A percentile compares a stretch with the other conserved stretches of the same genome.
These are phyloP conservation scores for Hortiboletus rubellus DNA, from an alignment of 1,284 basidiomycete species.

Conservation along the genomic window DNA sequence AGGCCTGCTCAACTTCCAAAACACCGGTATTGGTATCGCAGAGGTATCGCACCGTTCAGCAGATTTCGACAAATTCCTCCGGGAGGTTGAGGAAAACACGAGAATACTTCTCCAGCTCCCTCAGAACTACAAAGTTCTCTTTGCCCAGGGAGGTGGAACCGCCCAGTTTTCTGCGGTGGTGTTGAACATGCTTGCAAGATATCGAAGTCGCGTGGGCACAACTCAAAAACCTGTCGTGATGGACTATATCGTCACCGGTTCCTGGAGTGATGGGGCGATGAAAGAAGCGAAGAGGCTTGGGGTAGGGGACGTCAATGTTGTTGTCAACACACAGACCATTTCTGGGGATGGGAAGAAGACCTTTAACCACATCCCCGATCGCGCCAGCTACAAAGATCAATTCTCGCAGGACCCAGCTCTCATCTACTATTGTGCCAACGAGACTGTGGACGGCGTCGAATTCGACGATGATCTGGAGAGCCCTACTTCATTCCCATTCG, in stretches of 20 bases:
- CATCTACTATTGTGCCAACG: constrained; percentile 99
- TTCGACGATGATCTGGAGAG: constrained; percentile 62
- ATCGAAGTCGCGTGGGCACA: constrained; percentile 66
- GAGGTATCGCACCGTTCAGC: constrained; percentile 93
- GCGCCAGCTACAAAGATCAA: constrained; percentile 71
- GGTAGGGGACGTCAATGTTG: constrained; percentile 61
- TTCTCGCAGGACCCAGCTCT: constrained; percentile 83
- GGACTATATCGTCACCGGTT: constrained; percentile 91
- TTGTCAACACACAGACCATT: constrained; percentile 62
- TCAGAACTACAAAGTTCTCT: constrained; percentile 81
- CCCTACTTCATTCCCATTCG: constrained; percentile 82
- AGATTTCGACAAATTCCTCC: constrained; percentile 77
- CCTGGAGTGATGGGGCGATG: constrained; percentile 86
- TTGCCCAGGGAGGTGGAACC: constrained; percentile 91
- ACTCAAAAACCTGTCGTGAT: constrained; percentile 54
- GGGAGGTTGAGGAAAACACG: constrained; percentile 66
- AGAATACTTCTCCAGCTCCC: constrained; percentile 80
- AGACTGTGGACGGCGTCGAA: constrained; percentile 97
- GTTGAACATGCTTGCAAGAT: constrained; percentile 83
- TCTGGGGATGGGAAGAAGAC: constrained; percentile 61
- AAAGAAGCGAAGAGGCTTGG: constrained; percentile 78
- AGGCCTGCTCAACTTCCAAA: constrained; percentile 82
- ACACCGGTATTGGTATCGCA: constrained; percentile 89
- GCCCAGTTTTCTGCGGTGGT: constrained; percentile 89
- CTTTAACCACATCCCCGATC: constrained; percentile 81